phyloP scores from a whole-genome alignment of 352 stramenopile genomes.

The Globisporangium nagaii region DNA sequence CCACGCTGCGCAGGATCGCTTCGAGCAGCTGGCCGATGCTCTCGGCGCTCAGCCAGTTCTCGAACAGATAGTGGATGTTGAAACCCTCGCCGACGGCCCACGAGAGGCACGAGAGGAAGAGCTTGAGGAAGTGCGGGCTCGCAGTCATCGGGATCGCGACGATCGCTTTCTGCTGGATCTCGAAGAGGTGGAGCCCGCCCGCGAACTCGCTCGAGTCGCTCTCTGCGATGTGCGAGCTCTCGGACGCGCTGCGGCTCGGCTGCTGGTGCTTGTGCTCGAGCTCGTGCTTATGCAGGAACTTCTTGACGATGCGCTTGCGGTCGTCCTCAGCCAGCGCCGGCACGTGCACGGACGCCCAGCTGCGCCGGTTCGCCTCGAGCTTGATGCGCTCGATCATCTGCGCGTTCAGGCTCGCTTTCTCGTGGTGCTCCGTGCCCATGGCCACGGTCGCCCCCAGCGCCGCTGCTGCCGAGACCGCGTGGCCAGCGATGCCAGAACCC shows the following conservation, averaged over 20 bases:
- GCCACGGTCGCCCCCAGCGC: background rate
- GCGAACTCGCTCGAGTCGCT: background rate
- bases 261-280: too few species aligned
- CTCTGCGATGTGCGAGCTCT: background rate
- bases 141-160: conserved; percentile 43
- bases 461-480: background rate
- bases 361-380: conserved; percentile 70
- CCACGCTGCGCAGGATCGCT: conserved; percentile 63
- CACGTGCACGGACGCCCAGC: conserved; percentile 69
- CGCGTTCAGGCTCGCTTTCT: conserved; percentile 48
- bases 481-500: background rate
- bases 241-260: background rate
- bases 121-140: conserved; percentile 63
- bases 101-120: conserved; percentile 43
- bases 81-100: conserved; percentile 74
- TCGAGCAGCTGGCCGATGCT: conserved; percentile 55
- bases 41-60: conserved; percentile 54
- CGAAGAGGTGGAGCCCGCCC: conserved; percentile 53
- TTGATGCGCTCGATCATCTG: conserved; percentile 84
- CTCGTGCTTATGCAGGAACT: conserved; percentile 48
- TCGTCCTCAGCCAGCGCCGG: conserved; percentile 56
- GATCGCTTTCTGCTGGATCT: conserved; percentile 74
- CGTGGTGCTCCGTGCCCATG: conserved; percentile 44
- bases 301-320: conserved; percentile 44
- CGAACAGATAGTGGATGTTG: conserved; percentile 61